Base-by-base conservation (phyloP, 108 stramenopile species). In the Stephanodiscus minutulus region DNA sequence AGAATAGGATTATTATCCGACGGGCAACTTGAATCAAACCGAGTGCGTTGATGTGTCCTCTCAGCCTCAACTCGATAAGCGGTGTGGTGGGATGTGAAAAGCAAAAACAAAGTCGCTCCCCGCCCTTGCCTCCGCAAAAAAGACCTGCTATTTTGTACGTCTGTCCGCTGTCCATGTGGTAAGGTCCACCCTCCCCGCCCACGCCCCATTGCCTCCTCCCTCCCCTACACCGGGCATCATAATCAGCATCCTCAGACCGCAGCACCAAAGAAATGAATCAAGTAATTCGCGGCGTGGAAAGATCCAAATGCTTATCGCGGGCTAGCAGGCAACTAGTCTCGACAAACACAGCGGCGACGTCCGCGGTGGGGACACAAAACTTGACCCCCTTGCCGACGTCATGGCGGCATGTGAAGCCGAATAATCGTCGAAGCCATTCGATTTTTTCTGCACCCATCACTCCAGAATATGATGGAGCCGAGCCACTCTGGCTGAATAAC, bases 271-370 rank as follows among this genome's bases (percentile, higher is more conserved):
- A 39, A 11, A 39, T 77, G 68, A 77, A 77, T 41, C 68, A 56
- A 46, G 15, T 64, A 44, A 43, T 73, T 33, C 76, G 56, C 20
- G 56, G 63, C 7, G 20, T 70, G 13, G 61, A 57, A 28, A 53
- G 68, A 55, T 68, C 74, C 18, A 68, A 27, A 43, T 55, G 52
- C 56, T 37, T 70, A 25, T 53, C 61, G 54, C 50, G 53, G 41
- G 60, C 25, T 44, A 55, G 46, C 56, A 70, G 43, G 58, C 43
- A 39, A 12, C 27, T n/a, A 28, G 27, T 56, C 39, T 29, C 54
- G 35, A 21, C 52, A 24, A 54, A 7, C 13, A 27, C 20, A 39
- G 24, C 25, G 39, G 17, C 66, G 39, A 7, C 66, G 28, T 50
- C 27, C 25, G 43, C 37, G 24, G 53, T 20, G 15, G 24, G 41